phyloP scores from a whole-genome alignment of 208 protist genomes.

The Leishmania tarentolae region DNA sequence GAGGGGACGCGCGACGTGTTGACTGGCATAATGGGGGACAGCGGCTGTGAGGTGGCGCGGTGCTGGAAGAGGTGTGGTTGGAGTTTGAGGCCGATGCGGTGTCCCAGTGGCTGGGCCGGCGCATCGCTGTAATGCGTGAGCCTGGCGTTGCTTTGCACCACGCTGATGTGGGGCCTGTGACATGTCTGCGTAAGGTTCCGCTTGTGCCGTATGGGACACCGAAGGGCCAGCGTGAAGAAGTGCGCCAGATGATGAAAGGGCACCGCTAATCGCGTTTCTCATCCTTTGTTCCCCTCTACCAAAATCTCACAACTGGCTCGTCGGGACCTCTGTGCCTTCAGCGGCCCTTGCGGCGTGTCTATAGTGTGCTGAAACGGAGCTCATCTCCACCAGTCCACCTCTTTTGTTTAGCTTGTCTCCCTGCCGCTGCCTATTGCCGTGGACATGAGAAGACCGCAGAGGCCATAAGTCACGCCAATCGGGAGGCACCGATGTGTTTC shows the following conservation, averaged over 20 bases:
- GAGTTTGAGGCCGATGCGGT: background rate
- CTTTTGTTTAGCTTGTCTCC: background rate
- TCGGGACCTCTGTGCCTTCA: background rate
- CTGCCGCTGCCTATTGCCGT: background rate
- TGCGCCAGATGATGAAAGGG: too few relatives aligned
- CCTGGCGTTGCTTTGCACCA: background rate
- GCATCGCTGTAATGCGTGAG: background rate
- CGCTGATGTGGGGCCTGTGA: background rate
- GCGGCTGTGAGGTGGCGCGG: background rate
- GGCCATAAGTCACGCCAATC: background rate
- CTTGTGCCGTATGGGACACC: background rate
- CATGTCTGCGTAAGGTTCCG: background rate
- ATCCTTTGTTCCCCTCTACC: background rate
- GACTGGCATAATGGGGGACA: background rate
- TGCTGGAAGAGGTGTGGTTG: background rate
- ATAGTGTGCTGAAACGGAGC: background rate
- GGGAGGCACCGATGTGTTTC: background rate
- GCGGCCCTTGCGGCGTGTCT: too few relatives aligned
- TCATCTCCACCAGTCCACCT: background rate
- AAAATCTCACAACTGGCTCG: background rate
- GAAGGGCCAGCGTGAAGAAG: background rate
- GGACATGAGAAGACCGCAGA: background rate
- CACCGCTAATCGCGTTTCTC: background rate
- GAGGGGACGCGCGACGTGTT: background rate
- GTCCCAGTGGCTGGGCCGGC: background rate